Percentiles rank a stretch among this genome's conserved stretches.
These are phyloP conservation scores for Coprinopsis marcescibilis DNA, from an alignment of 768 basidiomycete species.

Conservation along the genomic window DNA sequence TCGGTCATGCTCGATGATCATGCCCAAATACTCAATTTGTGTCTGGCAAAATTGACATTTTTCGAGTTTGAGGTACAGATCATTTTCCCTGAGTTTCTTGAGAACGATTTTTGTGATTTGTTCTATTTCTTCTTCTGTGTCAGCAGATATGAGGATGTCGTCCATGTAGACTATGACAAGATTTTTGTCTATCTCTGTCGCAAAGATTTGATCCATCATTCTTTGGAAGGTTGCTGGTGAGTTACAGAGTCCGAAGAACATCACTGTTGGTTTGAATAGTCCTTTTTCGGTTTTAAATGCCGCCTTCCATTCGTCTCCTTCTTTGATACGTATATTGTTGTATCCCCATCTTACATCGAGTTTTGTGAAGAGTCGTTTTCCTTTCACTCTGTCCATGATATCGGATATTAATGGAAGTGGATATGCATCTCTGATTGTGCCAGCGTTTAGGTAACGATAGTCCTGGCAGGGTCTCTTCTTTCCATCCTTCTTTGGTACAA, in stretches of 20 bases:
- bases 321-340: constrained; percentile 7
- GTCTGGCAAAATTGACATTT: too few relatives aligned
- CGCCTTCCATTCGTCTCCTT: constrained; percentile 7
- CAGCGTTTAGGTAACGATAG: too few relatives aligned
- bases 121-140: constrained; percentile 6
- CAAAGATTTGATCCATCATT: constrained; percentile 6
- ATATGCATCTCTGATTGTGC: too few relatives aligned
- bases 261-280: constrained; percentile 6
- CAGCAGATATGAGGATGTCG: constrained; percentile 28
- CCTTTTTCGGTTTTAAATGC: constrained; percentile 3
- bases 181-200: not conserved
- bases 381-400: constrained; percentile 9
- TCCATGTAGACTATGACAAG: constrained; percentile 33
- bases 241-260: constrained; percentile 11
- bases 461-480: too few relatives aligned
- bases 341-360: constrained; percentile 7
- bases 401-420: too few relatives aligned
- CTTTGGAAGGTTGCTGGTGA: constrained; percentile 10
- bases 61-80: too few relatives aligned
- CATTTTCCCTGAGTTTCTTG: too few relatives aligned
- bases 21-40: too few relatives aligned
- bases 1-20: too few relatives aligned
- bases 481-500: too few relatives aligned
- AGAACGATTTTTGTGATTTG: too few relatives aligned
- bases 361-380: constrained; percentile 8